phyloP scores from a whole-genome alignment of 2,329 filamentous ascomycete genomes.

The Cryphonectria nitschkei region DNA sequence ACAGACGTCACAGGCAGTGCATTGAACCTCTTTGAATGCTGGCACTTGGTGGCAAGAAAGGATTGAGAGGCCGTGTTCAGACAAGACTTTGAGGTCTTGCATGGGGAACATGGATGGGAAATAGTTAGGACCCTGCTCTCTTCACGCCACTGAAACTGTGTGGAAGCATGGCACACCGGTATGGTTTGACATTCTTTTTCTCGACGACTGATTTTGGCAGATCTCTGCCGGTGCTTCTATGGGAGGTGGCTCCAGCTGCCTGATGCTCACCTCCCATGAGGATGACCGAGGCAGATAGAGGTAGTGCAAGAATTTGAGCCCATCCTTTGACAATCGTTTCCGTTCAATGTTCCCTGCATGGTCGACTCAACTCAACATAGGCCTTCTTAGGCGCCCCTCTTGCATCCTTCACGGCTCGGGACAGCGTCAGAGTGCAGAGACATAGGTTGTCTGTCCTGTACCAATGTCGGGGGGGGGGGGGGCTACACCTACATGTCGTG shows the following conservation, averaged over 20 bases:
- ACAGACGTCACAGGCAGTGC: background rate
- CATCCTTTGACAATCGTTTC: slow-evolving; percentile 1
- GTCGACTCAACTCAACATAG: no score
- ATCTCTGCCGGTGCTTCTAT: background rate
- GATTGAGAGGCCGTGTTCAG: background rate
- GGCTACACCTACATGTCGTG: no score
- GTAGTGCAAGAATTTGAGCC: slow-evolving; percentile 3
- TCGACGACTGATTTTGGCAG: background rate
- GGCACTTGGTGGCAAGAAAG: background rate
- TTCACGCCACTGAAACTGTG: background rate
- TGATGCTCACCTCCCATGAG: background rate
- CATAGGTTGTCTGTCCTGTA: background rate
- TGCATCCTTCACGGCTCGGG: background rate
- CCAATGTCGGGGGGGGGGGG: no score
- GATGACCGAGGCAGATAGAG: background rate
- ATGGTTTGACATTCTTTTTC: slow-evolving; percentile 11
- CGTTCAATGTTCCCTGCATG: background rate
- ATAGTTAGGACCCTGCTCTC: background rate
- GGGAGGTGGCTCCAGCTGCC: background rate
- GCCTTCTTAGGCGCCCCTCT: background rate
- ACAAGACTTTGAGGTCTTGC: background rate
- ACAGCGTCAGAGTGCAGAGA: background rate
- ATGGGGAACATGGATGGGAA: background rate
- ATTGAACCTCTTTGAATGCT: background rate
- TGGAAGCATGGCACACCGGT: background rate